Evolutionary conservation across 2,329 filamentous ascomycete species (phyloP).

Genomic region (Colletotrichum noveboracense): DNA sequence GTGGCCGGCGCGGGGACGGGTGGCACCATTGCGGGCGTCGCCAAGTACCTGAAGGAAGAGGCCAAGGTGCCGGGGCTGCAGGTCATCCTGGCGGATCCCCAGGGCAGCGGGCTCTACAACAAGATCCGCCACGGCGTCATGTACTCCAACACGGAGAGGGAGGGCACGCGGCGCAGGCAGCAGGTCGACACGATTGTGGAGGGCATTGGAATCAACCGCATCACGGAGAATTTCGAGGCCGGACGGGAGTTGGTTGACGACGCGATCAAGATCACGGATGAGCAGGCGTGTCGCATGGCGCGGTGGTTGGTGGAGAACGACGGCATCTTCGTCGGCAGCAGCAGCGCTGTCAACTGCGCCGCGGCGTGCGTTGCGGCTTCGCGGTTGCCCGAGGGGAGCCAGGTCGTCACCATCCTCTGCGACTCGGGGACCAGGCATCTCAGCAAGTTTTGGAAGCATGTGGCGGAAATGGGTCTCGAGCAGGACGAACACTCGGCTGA

Average conservation of each 20-base stretch:
- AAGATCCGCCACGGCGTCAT: conserved; percentile 92
- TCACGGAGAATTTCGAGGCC: conserved; percentile 92
- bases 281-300: conserved; percentile 92
- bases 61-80: conserved; percentile 62
- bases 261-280: conserved; percentile 85
- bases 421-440: conserved; percentile 84
- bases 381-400: conserved; percentile 63
- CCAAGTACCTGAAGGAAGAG: conserved; percentile 79
- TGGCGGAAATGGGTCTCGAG: conserved; percentile 72
- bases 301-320: conserved; percentile 95
- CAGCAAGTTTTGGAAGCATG: conserved; percentile 83
- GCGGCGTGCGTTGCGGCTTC: conserved; percentile 75
- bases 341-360: conserved; percentile 95
- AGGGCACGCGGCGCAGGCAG: conserved; percentile 86
- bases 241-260: conserved; percentile 88
- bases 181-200: conserved; percentile 98
- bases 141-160: conserved; percentile 87
- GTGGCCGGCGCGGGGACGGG: conserved; percentile 94
- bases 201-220: conserved; percentile 91
- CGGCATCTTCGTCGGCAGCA: conserved; percentile 92
- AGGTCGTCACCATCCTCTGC: conserved; percentile 83
- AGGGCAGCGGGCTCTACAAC: conserved; percentile 93
- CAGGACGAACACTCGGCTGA: conserved; percentile 55
- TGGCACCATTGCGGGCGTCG: conserved; percentile 88
- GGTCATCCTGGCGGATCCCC: conserved; percentile 89